A percentile compares a stretch with the other conserved stretches of the same genome.
These are phyloP conservation scores for Aspergillus sp. DNA, from an alignment of 2,329 filamentous ascomycete species.

Conservation along the genomic window DNA sequence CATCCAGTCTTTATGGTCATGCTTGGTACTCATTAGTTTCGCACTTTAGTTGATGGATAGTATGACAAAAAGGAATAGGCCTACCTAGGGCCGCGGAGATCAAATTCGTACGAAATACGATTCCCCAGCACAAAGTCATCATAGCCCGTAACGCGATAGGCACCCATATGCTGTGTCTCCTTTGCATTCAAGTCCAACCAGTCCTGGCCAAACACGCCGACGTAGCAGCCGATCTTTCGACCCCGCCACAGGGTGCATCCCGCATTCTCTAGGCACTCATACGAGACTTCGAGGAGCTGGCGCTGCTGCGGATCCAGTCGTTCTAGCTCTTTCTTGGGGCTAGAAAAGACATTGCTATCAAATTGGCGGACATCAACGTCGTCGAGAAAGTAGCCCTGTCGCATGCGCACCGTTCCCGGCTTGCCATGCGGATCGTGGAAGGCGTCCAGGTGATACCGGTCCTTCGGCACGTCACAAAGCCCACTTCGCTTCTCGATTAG, in stretches of 20 bases:
- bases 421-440: slow-evolving; percentile 23
- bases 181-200: slow-evolving; percentile 25
- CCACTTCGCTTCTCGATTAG: slow-evolving; percentile 21
- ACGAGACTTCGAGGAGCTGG: slow-evolving; percentile 33
- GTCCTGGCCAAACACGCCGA: slow-evolving; percentile 28
- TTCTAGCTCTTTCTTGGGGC: slow-evolving; percentile 23
- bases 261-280: slow-evolving; percentile 35
- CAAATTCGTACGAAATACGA: slow-evolving; percentile 15
- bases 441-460: slow-evolving; percentile 28
- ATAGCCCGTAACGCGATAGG: slow-evolving; percentile 11
- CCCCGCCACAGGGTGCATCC: slow-evolving; percentile 33
- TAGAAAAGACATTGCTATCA: slow-evolving; percentile 30
- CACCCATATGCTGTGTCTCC: slow-evolving; percentile 19
- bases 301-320: slow-evolving; percentile 37
- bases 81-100: slow-evolving; percentile 10
- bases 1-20: slow-evolving; percentile 40
- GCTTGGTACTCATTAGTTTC: slow-evolving; percentile 18
- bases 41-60: no score
- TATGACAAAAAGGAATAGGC: neutral
- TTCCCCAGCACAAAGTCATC: slow-evolving; percentile 16
- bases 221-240: slow-evolving; percentile 31
- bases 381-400: slow-evolving; percentile 31
- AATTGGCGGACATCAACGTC: slow-evolving; percentile 26
- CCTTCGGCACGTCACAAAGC: slow-evolving; percentile 19
- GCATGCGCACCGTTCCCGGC: slow-evolving; percentile 7